Percentiles rank a stretch among this genome's conserved stretches.
Conservation (phyloP, 1,284 basidiomycete genomes). For the Pterulicium gracile region DNA sequence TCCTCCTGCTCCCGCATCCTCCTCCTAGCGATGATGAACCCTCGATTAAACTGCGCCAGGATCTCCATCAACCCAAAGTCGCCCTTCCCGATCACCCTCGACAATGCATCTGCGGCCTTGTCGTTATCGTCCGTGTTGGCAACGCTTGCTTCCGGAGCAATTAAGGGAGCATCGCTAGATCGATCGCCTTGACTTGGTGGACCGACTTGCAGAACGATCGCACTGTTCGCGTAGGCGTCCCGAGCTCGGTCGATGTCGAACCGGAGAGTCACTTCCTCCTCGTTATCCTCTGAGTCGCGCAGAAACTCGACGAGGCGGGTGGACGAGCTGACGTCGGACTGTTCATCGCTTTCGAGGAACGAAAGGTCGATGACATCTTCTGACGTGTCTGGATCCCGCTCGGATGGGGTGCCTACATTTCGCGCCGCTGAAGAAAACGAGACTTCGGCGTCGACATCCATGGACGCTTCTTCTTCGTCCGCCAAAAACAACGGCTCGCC, state of each 20-base stretch:
- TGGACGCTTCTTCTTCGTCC: too few relatives aligned
- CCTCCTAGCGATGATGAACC: conserved; percentile 85
- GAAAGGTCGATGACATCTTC: too few relatives aligned
- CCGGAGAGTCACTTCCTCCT: conserved; percentile 28
- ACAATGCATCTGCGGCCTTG: conserved; percentile 63
- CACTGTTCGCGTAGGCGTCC: conserved; percentile 13
- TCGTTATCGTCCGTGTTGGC: conserved; percentile 43
- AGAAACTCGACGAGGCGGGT: too few relatives aligned
- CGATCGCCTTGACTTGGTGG: conserved; percentile 3
- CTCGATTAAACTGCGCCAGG: conserved; percentile 92
- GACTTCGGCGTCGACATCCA: too few relatives aligned
- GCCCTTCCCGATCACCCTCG: conserved; percentile 78
- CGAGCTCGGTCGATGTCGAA: conserved; percentile 34
- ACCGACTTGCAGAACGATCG: neutral
- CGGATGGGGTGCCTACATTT: too few relatives aligned
- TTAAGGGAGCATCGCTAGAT: conserved; percentile 10
- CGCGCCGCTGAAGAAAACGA: too few relatives aligned
- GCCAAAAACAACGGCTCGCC: too few relatives aligned
- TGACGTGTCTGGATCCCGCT: too few relatives aligned
- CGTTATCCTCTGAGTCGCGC: conserved; percentile 21
- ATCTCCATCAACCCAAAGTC: conserved; percentile 85
- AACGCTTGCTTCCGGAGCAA: conserved; percentile 45
- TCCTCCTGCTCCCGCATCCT: conserved; percentile 18
- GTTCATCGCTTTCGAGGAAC: too few relatives aligned
- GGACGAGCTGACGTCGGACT: too few relatives aligned